phyloP scores from a whole-genome alignment of 345 rosid genomes.

The Aquilaria malaccensis region DNA sequence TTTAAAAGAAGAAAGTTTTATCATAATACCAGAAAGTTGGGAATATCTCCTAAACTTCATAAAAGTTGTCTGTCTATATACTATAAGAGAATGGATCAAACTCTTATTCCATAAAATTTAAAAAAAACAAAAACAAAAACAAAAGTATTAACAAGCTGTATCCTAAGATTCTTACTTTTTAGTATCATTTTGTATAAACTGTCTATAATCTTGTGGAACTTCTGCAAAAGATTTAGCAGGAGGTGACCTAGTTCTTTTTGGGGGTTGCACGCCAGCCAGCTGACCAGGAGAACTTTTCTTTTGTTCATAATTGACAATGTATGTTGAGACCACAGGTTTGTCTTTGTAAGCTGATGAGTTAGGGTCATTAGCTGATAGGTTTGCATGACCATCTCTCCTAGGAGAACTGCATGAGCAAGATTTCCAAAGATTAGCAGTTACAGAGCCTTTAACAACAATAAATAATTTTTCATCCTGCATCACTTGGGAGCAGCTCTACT shows the following conservation, averaged over 20 bases:
- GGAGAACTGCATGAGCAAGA: slow-evolving; percentile 28
- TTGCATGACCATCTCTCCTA: slow-evolving; percentile 28
- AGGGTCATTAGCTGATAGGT: slow-evolving; percentile 24
- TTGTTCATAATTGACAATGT: slow-evolving; percentile 21
- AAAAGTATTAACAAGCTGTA: too few species aligned
- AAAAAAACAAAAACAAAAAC: too few species aligned
- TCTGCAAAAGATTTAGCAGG: slow-evolving; percentile 22
- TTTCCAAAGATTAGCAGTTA: too few species aligned
- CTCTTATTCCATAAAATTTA: too few species aligned
- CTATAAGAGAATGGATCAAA: too few species aligned
- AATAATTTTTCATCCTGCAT: background rate
- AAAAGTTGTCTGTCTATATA: too few species aligned
- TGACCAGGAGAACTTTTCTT: slow-evolving; percentile 20
- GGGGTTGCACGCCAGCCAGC: slow-evolving; percentile 29
- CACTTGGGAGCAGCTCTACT: background rate
- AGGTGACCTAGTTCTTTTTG: slow-evolving; percentile 40
- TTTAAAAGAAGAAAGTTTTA: too few species aligned
- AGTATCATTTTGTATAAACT: slow-evolving; percentile 30
- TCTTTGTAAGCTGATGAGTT: slow-evolving; percentile 27
- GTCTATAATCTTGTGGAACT: slow-evolving; percentile 23
- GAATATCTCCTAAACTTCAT: too few species aligned
- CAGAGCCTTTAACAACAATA: too few species aligned
- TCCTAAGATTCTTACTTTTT: slow-evolving; percentile 32
- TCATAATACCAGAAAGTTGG: too few species aligned
- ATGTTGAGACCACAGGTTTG: slow-evolving; percentile 23